These are phyloP conservation scores for Metarhizium rileyi DNA, from an alignment of 2,329 filamentous ascomycete genomes.

Conservation along the genomic window DNA sequence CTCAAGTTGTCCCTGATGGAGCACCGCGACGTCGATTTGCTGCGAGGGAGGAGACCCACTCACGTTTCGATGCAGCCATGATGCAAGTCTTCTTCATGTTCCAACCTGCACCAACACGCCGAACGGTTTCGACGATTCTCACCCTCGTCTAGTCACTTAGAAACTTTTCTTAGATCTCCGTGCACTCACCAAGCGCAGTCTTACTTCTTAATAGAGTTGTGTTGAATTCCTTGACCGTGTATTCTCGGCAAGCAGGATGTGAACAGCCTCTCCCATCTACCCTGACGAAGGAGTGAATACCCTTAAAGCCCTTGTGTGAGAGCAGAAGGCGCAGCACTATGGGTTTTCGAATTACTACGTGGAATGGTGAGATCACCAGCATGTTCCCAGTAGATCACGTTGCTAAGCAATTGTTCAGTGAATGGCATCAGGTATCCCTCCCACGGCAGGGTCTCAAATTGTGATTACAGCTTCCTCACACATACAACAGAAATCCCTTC, in stretches of 20 bases:
- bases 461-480: background rate
- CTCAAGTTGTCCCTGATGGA: background rate
- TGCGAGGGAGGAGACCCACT: background rate
- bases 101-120: background rate
- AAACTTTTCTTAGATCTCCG: background rate
- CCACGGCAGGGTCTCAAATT: background rate
- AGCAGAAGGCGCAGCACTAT: conserved; percentile 33
- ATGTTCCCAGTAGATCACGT: background rate
- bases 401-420: conserved; percentile 35
- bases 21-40: background rate
- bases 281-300: background rate
- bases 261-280: background rate
- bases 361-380: conserved; percentile 55
- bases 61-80: background rate
- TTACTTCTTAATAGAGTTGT: background rate
- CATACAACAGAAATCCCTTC: conserved; percentile 58
- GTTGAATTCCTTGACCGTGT: background rate
- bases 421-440: conserved; percentile 60
- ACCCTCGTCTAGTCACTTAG: background rate
- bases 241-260: background rate
- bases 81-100: background rate
- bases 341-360: conserved; percentile 73
- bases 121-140: background rate
- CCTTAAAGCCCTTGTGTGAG: background rate
- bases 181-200: background rate